Conservation (phyloP, 805 yeast species). For the Metschnikowia shivogae region DNA sequence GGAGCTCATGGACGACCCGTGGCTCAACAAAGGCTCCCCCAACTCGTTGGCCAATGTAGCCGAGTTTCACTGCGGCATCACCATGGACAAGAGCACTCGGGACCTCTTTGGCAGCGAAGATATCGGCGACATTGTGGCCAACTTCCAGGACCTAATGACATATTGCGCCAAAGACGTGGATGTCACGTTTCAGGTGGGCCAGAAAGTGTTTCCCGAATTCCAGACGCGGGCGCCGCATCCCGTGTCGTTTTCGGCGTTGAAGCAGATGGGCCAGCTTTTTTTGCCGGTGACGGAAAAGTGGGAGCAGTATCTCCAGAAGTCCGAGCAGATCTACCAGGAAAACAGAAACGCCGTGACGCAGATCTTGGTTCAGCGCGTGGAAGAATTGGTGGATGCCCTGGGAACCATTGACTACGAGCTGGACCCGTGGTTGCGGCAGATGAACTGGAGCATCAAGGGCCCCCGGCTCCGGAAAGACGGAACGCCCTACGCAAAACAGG, state of each 20-base stretch:
- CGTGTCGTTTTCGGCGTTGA: slow-evolving; percentile 83
- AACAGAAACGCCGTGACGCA: slow-evolving; percentile 53
- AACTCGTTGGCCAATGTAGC: slow-evolving; percentile 82
- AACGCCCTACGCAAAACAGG: slow-evolving; percentile 62
- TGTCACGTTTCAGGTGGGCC: slow-evolving; percentile 67
- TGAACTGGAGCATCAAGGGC: slow-evolving; percentile 78
- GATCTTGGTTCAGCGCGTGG: slow-evolving; percentile 57
- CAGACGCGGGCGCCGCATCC: slow-evolving; percentile 80
- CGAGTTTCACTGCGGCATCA: slow-evolving; percentile 65
- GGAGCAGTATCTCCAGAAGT: slow-evolving; percentile 62
- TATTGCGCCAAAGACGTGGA: slow-evolving; percentile 87
- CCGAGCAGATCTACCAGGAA: slow-evolving; percentile 65
- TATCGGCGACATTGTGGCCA: slow-evolving; percentile 48
- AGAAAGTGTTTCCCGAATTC: slow-evolving; percentile 67
- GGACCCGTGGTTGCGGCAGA: slow-evolving; percentile 89
- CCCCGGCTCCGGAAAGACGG: slow-evolving; percentile 64
- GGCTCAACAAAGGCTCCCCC: slow-evolving; percentile 74
- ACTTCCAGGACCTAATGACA: slow-evolving; percentile 57
- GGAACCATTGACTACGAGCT: slow-evolving; percentile 31
- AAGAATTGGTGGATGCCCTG: slow-evolving; percentile 45
- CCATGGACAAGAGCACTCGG: slow-evolving; percentile 62
- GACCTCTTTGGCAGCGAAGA: slow-evolving; percentile 58
- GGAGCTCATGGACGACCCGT: slow-evolving; percentile 61
- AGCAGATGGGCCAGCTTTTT: slow-evolving; percentile 66
- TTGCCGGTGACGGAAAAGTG: slow-evolving; percentile 75